Evolutionary conservation across 164 flowering plant genomes (phyloP).

Genomic region (Tinospora cordifolia): DNA sequence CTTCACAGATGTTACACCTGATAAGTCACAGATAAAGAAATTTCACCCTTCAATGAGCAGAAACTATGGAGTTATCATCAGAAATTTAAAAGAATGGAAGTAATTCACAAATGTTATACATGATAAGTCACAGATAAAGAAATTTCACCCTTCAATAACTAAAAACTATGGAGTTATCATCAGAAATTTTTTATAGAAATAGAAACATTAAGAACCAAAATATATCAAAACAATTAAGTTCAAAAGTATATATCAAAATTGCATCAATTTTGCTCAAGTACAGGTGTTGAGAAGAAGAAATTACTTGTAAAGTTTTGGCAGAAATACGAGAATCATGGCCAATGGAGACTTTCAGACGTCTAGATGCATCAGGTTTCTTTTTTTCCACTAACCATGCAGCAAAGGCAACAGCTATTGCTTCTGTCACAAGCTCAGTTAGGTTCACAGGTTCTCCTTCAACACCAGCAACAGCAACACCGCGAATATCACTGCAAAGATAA

Average conservation of each 20-base stretch:
- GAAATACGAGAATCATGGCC: slow-evolving; percentile 99
- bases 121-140: neutral
- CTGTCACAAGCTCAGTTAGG: slow-evolving; percentile 83
- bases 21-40: neutral
- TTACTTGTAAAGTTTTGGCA: slow-evolving; percentile 70
- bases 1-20: too few relatives aligned
- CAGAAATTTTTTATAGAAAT: neutral
- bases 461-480: slow-evolving; percentile 95
- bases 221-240: neutral
- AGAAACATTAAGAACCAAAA: neutral
- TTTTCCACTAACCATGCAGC: slow-evolving; percentile 76
- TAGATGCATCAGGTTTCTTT: slow-evolving; percentile 53
- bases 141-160: neutral
- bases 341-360: slow-evolving; percentile 59
- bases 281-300: neutral
- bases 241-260: neutral
- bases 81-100: neutral
- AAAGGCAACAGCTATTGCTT: slow-evolving; percentile 94
- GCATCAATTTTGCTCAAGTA: neutral
- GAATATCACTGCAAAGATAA: slow-evolving; percentile 66
- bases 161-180: neutral
- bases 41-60: neutral
- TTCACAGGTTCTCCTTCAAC: slow-evolving; percentile 89
- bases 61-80: neutral
- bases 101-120: too few relatives aligned